A percentile compares a stretch with the other conserved stretches of the same genome.
Conservation (phyloP, 2,329 filamentous ascomycete species). For the Emmonsia crescens region DNA sequence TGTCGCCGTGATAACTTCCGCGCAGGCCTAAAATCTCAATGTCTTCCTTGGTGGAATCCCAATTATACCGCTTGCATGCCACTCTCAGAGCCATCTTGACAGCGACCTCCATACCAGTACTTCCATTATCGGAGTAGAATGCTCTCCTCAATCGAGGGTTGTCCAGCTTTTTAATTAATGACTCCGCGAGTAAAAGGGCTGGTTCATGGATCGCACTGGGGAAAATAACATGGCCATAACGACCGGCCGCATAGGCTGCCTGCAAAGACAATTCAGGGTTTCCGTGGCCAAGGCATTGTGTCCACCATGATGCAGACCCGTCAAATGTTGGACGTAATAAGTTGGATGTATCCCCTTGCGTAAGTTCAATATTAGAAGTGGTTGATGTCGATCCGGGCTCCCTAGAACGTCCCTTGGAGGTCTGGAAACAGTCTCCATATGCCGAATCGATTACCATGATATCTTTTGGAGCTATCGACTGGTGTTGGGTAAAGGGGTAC, state of each 20-base stretch:
- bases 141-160: constrained; percentile 59
- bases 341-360: constrained; percentile 5
- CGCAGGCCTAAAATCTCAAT: constrained; percentile 63
- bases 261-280: constrained; percentile 61
- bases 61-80: constrained; percentile 54
- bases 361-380: neutral
- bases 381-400: constrained; percentile 12
- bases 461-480: constrained; percentile 47
- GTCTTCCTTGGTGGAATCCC: constrained; percentile 45
- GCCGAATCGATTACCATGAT: constrained; percentile 73
- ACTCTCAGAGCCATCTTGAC: constrained; percentile 76
- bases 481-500: constrained; percentile 83
- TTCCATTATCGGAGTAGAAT: constrained; percentile 78
- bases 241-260: constrained; percentile 68
- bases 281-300: constrained; percentile 72
- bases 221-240: constrained; percentile 86
- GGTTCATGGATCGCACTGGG: constrained; percentile 70
- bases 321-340: constrained; percentile 61
- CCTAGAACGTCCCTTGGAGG: constrained; percentile 26
- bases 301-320: constrained; percentile 85
- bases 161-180: constrained; percentile 46
- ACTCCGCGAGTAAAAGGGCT: constrained; percentile 57
- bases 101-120: constrained; percentile 72
- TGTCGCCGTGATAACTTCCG: constrained; percentile 78
- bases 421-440: constrained; percentile 67